A percentile compares a stretch with the other conserved stretches of the same genome.
These are phyloP conservation scores for Primulina tabacum DNA, from an alignment of 257 asterid species.

Conservation along the genomic window DNA sequence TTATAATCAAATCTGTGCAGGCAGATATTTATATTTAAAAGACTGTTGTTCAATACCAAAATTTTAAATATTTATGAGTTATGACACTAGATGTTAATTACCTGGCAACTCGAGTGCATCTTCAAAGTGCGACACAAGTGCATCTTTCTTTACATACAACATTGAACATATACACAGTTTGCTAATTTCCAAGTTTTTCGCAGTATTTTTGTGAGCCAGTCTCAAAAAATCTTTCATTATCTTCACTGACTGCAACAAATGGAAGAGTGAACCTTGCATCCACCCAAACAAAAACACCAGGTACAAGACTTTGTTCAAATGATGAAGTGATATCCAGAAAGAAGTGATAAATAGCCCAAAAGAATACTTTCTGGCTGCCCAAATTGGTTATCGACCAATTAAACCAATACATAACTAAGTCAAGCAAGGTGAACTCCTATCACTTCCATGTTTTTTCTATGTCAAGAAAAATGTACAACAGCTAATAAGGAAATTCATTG, in stretches of 20 bases:
- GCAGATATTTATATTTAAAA: too few species aligned
- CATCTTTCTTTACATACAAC: neutral
- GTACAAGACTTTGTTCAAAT: neutral
- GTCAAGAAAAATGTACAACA: too few species aligned
- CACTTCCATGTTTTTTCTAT: too few species aligned
- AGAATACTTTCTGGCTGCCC: neutral
- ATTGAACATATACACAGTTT: constrained; percentile 42
- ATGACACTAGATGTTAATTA: too few species aligned
- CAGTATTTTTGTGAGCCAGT: constrained; percentile 37
- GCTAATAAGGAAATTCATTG: neutral
- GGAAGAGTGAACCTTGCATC: neutral
- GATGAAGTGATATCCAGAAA: neutral
- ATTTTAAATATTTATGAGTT: neutral
- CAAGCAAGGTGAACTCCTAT: too few species aligned
- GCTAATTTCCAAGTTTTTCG: constrained; percentile 43
- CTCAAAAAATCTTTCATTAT: constrained; percentile 57
- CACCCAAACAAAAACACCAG: neutral
- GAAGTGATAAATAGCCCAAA: neutral
- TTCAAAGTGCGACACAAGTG: too few species aligned
- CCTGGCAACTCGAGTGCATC: too few species aligned
- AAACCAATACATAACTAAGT: too few species aligned
- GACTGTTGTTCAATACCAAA: neutral
- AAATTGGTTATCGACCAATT: too few species aligned
- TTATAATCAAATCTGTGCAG: too few species aligned
- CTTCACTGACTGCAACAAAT: constrained; percentile 40